These are phyloP conservation scores for Hanseniaspora taiwanica DNA, from an alignment of 805 yeast species.

Conservation along the genomic window DNA sequence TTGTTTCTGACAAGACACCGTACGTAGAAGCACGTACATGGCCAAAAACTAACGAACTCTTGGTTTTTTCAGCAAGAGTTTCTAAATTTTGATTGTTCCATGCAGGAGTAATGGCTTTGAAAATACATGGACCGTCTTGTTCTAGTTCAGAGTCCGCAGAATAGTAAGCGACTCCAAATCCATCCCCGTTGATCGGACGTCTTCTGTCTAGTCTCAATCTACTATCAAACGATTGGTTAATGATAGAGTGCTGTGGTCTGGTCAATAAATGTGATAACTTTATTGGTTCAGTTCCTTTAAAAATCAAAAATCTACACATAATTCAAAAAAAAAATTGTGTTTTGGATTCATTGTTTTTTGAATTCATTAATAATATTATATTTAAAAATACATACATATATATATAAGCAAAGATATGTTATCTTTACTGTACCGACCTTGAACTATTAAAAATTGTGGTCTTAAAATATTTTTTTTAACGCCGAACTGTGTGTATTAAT, in stretches of 20 bases:
- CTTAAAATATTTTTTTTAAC: no score
- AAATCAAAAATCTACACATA: conserved; percentile 91
- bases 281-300: conserved; percentile 83
- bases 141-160: conserved; percentile 42
- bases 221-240: conserved; percentile 89
- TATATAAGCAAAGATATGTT: no score
- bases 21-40: conserved; percentile 95
- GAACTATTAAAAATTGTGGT: no score
- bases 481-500: no score
- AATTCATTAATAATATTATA: no score
- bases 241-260: conserved; percentile 92
- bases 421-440: no score
- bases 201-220: conserved; percentile 74
- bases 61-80: conserved; percentile 76
- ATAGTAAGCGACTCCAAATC: conserved; percentile 95
- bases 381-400: no score
- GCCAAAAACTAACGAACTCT: conserved; percentile 74
- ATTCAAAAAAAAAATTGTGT: neutral
- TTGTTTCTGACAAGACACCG: conserved; percentile 87
- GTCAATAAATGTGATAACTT: conserved; percentile 77
- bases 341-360: neutral
- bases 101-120: conserved; percentile 93
- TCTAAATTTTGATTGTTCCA: conserved; percentile 93
- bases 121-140: conserved; percentile 70
- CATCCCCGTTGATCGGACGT: conserved; percentile 95